Percentiles rank a stretch among this genome's conserved stretches.
These are phyloP conservation scores for Rhododendron ovatum DNA, from an alignment of 148 eudicot genomes.

Conservation along the genomic window DNA sequence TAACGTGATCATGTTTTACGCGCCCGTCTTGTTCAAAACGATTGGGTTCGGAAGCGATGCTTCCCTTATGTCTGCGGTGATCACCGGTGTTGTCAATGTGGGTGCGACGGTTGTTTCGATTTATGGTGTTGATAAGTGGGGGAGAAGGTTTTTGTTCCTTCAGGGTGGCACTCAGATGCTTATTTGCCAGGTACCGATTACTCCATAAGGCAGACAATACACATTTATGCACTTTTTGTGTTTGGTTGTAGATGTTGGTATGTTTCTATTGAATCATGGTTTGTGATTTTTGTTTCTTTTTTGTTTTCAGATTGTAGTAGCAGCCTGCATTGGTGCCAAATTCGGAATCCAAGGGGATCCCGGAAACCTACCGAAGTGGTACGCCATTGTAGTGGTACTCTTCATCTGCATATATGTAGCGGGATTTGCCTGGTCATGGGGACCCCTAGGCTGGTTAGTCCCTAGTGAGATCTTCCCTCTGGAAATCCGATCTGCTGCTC, in stretches of 20 bases:
- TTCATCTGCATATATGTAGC: constrained; percentile 40
- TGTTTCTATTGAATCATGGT: neutral
- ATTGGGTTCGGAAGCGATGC: constrained; percentile 30
- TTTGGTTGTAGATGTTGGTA: no score
- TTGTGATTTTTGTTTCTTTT: neutral
- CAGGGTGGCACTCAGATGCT: constrained; percentile 39
- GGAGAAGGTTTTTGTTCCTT: constrained; percentile 27
- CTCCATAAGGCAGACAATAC: no score
- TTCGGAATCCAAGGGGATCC: constrained; percentile 25
- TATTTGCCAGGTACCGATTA: constrained; percentile 9
- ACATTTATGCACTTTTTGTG: no score
- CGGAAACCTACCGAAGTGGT: constrained; percentile 25
- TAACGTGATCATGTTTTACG: constrained; percentile 41
- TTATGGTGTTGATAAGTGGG: constrained; percentile 28
- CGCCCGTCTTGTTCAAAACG: constrained; percentile 35
- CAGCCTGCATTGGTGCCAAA: constrained; percentile 22
- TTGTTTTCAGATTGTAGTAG: constrained; percentile 20
- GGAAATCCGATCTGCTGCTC: constrained; percentile 43
- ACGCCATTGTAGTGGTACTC: constrained; percentile 21
- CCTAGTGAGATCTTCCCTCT: constrained; percentile 44
- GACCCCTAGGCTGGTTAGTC: constrained; percentile 45
- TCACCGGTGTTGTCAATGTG: constrained; percentile 29
- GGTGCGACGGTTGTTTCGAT: constrained; percentile 24
- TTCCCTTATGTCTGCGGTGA: constrained; percentile 31
- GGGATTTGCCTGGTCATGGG: constrained; percentile 50